Percentiles rank a stretch among this genome's conserved stretches.
These are phyloP conservation scores for Trichoderma sp. DNA, from an alignment of 2,329 filamentous ascomycete genomes.

Conservation along the genomic window DNA sequence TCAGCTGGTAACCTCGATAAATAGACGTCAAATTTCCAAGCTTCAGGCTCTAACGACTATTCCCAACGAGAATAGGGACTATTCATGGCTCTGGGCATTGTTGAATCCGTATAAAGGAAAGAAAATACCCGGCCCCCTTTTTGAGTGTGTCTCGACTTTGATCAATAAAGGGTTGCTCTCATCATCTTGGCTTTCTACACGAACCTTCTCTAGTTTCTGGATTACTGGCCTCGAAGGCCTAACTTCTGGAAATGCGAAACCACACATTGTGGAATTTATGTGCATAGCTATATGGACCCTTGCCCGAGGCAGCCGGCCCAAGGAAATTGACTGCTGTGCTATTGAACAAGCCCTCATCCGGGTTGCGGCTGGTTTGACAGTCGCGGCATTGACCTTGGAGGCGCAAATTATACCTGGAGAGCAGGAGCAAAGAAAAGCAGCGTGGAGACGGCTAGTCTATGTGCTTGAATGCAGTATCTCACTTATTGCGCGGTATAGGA, in stretches of 20 bases:
- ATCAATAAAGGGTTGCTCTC: conserved; percentile 25
- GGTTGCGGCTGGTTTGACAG: conserved; percentile 31
- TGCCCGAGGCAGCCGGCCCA: conserved; percentile 17
- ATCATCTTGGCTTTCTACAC: conserved; percentile 27
- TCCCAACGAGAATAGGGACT: conserved; percentile 22
- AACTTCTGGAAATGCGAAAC: conserved; percentile 23
- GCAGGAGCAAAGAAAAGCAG: conserved; percentile 18
- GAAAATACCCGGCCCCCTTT: conserved; percentile 19
- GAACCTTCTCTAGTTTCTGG: conserved; percentile 29
- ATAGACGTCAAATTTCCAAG: conserved; percentile 18
- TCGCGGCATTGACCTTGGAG: conserved; percentile 26
- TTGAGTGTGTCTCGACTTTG: conserved; percentile 27
- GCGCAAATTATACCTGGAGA: conserved; percentile 5
- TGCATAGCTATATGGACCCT: conserved; percentile 27
- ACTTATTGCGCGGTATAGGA: conserved; percentile 21
- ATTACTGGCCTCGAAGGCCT: conserved; percentile 27
- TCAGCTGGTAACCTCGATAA: conserved; percentile 26
- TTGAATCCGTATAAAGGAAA: conserved; percentile 20
- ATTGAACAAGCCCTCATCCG: conserved; percentile 31
- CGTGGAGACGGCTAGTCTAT: conserved; percentile 27
- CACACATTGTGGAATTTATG: conserved; percentile 27
- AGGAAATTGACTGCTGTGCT: conserved; percentile 5
- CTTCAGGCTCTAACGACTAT: conserved; percentile 22
- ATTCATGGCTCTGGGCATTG: conserved; percentile 27
- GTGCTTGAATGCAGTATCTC: conserved; percentile 28